Evolutionary conservation across 2,329 filamentous ascomycete species (phyloP).

Genomic region (Teratosphaeria gauchensis): DNA sequence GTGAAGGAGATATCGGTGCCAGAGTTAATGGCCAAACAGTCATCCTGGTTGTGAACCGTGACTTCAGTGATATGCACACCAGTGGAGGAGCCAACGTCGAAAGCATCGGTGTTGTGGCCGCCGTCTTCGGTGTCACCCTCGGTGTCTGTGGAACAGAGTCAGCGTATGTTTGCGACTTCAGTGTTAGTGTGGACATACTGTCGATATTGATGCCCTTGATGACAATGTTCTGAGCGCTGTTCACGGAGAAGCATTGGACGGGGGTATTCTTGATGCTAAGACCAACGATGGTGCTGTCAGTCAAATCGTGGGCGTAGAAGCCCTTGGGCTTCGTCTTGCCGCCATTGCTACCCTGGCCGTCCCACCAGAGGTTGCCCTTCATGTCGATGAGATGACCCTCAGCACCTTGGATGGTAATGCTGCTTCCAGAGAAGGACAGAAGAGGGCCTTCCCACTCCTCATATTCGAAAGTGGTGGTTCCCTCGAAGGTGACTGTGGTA

Average conservation of each 20-base stretch:
- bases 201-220: slow-evolving; percentile 46
- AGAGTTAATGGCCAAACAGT: slow-evolving; percentile 22
- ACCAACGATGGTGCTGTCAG: slow-evolving; percentile 39
- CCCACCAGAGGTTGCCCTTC: slow-evolving; percentile 51
- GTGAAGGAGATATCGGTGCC: slow-evolving; percentile 31
- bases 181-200: slow-evolving; percentile 26
- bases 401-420: slow-evolving; percentile 45
- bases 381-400: slow-evolving; percentile 47
- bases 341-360: slow-evolving; percentile 49
- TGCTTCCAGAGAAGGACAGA: slow-evolving; percentile 49
- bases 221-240: slow-evolving; percentile 34
- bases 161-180: not conserved
- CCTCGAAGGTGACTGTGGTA: slow-evolving; percentile 44
- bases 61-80: slow-evolving; percentile 18
- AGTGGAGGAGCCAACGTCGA: slow-evolving; percentile 18
- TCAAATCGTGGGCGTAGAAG: slow-evolving; percentile 47
- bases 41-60: slow-evolving; percentile 22
- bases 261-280: slow-evolving; percentile 48
- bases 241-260: slow-evolving; percentile 43
- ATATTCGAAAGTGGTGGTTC: slow-evolving; percentile 58
- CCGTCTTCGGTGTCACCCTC: slow-evolving; percentile 36
- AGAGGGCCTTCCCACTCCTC: slow-evolving; percentile 56
- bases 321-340: slow-evolving; percentile 57
- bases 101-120: slow-evolving; percentile 24
- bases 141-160: not conserved